Conservation (phyloP, 495 filamentous ascomycete species). For the Letharia lupina region DNA sequence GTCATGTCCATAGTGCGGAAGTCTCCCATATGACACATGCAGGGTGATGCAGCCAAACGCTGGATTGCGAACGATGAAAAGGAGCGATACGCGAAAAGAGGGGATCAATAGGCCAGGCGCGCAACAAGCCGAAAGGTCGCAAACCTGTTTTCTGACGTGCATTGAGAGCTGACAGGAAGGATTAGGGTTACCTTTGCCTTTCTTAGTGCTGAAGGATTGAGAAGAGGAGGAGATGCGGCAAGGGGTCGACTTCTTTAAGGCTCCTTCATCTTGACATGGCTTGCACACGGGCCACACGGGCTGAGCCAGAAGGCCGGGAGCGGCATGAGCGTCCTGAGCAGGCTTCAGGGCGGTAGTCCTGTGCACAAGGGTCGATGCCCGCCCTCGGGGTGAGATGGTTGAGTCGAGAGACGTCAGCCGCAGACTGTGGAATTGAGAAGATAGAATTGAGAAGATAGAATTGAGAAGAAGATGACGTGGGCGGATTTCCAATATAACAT, state of each 20-base stretch:
- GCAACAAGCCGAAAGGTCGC: neutral
- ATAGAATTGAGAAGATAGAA: neutral
- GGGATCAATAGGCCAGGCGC: neutral
- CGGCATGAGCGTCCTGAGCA: neutral
- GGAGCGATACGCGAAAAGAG: neutral
- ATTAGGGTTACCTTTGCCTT: neutral
- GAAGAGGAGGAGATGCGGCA: neutral
- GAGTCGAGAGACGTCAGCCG: neutral
- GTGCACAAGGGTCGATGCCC: neutral
- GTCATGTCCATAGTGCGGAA: neutral
- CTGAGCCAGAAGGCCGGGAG: neutral
- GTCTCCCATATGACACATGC: neutral
- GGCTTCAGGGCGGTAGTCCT: neutral
- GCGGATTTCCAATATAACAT: neutral
- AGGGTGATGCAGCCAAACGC: neutral
- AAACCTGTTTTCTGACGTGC: conserved; percentile 2
- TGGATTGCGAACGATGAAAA: neutral
- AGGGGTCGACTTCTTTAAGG: neutral
- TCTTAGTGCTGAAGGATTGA: neutral
- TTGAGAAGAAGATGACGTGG: neutral
- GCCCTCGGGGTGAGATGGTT: neutral
- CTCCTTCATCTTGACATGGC: neutral
- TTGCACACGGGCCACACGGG: neutral
- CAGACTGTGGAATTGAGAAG: neutral
- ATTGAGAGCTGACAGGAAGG: neutral